Evolutionary conservation across 2,329 filamentous ascomycete genomes (phyloP).

Genomic region (Hymenoscyphus infarciens): DNA sequence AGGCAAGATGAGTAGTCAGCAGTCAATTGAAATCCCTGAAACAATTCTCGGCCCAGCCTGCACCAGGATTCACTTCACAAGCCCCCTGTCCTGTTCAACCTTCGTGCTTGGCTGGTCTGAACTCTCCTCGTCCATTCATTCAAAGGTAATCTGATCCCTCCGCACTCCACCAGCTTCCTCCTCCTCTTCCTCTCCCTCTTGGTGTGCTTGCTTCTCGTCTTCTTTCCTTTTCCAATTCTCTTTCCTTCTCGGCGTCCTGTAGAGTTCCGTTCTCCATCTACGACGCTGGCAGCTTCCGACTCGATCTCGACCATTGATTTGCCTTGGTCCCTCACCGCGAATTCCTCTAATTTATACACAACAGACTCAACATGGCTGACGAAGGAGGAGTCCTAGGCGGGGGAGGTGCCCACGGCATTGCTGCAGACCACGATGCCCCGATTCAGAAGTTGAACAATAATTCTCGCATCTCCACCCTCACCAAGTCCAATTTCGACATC

Average conservation of each 20-base stretch:
- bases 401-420: neutral
- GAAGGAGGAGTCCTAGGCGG: conserved; percentile 12
- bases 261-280: neutral
- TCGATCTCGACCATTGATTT: neutral
- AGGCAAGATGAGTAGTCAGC: too few species aligned
- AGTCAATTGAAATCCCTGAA: too few species aligned
- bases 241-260: neutral
- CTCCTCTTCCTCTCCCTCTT: neutral
- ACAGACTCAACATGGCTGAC: conserved; percentile 18
- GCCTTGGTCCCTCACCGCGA: neutral
- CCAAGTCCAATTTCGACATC: conserved; percentile 14
- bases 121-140: too few species aligned
- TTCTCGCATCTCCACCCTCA: conserved; percentile 19
- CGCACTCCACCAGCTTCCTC: conserved; percentile 2
- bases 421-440: neutral
- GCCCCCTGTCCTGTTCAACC: too few species aligned
- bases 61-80: too few species aligned
- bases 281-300: neutral
- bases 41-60: too few species aligned
- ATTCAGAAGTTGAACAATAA: conserved; percentile 6
- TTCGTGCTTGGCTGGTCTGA: too few species aligned
- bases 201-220: neutral
- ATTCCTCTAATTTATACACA: neutral
- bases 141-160: neutral
- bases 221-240: neutral